These are phyloP conservation scores for Colletotrichum spaethianum DNA, from an alignment of 2,329 filamentous ascomycete species.

Conservation along the genomic window DNA sequence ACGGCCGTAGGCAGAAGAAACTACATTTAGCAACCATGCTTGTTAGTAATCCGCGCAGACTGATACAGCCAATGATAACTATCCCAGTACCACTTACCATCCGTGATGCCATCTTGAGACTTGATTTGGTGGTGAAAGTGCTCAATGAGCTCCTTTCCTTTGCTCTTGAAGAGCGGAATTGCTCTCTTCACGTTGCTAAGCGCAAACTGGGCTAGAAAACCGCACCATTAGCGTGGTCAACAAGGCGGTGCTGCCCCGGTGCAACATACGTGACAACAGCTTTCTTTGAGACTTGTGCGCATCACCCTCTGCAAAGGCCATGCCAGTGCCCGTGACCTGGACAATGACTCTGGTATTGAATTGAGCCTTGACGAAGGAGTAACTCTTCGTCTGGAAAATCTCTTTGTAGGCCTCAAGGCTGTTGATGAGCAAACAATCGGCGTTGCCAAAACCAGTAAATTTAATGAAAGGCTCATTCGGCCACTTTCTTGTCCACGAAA, in stretches of 20 bases:
- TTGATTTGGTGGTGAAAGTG: conserved; percentile 43
- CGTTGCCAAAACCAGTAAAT: conserved; percentile 46
- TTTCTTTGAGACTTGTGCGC: conserved; percentile 53
- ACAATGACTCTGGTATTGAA: conserved; percentile 47
- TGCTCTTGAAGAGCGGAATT: conserved; percentile 52
- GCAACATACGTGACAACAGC: conserved; percentile 47
- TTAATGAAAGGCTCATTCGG: conserved; percentile 47
- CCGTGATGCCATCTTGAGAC: conserved; percentile 40
- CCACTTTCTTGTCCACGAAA: conserved; percentile 45
- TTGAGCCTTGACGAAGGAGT: conserved; percentile 50
- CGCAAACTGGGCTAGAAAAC: conserved; percentile 49
- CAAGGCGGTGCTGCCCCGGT: not conserved
- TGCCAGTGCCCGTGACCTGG: conserved; percentile 47
- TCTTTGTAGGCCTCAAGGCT: conserved; percentile 44
- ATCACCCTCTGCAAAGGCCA: conserved; percentile 54
- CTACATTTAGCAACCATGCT: not conserved
- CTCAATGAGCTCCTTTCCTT: conserved; percentile 50
- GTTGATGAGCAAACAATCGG: conserved; percentile 46
- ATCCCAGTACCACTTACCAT: not conserved
- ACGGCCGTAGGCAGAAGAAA: conserved; percentile 48
- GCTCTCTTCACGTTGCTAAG: conserved; percentile 50
- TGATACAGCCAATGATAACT: too few relatives aligned
- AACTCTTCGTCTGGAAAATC: conserved; percentile 49
- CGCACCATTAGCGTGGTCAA: not conserved
- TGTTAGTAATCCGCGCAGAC: not conserved